These are phyloP conservation scores for Glonium stellatum DNA, from an alignment of 495 filamentous ascomycete genomes.

Conservation along the genomic window DNA sequence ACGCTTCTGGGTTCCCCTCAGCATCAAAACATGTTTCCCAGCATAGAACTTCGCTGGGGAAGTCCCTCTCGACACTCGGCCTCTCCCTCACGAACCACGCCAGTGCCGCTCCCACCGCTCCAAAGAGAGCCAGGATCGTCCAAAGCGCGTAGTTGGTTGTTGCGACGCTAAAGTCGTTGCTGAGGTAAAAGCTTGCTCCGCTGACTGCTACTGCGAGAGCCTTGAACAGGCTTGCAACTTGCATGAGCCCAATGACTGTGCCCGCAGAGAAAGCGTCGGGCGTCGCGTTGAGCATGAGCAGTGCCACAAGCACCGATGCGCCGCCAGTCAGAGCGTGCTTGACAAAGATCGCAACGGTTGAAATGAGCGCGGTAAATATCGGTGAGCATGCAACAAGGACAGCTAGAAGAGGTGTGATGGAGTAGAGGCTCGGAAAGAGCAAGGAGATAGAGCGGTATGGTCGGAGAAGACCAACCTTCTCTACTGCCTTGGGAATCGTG, in stretches of 20 bases:
- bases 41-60: slow-evolving; percentile 35
- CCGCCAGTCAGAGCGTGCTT: slow-evolving; percentile 38
- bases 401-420: slow-evolving; percentile 35
- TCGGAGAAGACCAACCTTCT: slow-evolving; percentile 37
- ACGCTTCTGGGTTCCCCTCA: slow-evolving; percentile 11
- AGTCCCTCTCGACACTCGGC: slow-evolving; percentile 38
- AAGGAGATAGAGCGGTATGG: slow-evolving; percentile 37
- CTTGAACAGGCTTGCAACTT: slow-evolving; percentile 38
- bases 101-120: slow-evolving; percentile 35
- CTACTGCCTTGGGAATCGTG: slow-evolving; percentile 30
- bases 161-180: slow-evolving; percentile 35
- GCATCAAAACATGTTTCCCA: slow-evolving; percentile 44
- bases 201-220: slow-evolving; percentile 41
- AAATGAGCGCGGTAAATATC: slow-evolving; percentile 30
- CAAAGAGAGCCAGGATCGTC: slow-evolving; percentile 35
- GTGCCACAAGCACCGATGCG: slow-evolving; percentile 37
- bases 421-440: slow-evolving; percentile 40
- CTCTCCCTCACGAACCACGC: slow-evolving; percentile 41
- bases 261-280: slow-evolving; percentile 42
- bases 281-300: slow-evolving; percentile 42
- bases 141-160: slow-evolving; percentile 38
- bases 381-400: slow-evolving; percentile 27
- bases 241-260: slow-evolving; percentile 43
- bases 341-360: slow-evolving; percentile 36
- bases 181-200: slow-evolving; percentile 40